Base-by-base conservation (phyloP, 768 basidiomycete genomes). In the Leccinum boreale region DNA sequence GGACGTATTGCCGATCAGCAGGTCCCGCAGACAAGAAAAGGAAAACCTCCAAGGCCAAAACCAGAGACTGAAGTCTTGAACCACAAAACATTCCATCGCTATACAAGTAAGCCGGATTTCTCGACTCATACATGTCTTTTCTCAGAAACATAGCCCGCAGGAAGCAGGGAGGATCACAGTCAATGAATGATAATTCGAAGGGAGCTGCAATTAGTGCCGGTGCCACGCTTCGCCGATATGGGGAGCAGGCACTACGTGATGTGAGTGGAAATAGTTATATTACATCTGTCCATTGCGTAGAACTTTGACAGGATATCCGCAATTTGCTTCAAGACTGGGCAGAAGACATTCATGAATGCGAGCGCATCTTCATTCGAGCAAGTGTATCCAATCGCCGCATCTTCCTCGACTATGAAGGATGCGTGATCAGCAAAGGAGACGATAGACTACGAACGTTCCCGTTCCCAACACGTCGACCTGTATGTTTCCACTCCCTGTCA, bases 21-120 rank as follows among this genome's bases (percentile, higher is more conserved):
- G 53, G 65, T 72, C 53, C 70, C 77, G 59, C 72, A 73, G 58
- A 71, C 75, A 66, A 64, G 77, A 71, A 84, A 78, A 62, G 80
- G 80, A 67, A 89, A 84, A 57, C 77, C 72, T 15, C 87, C 83
- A 65, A 84, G 80, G 58, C 82, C 87, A 19, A 90, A 84, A 70
- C 80, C 87, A 3, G 91, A 94, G 55, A 85, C 83, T 0, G 93
- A 94, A 67, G 82, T 98, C 1, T 62, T 99, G 44, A 78, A 79
- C 62, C 92, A 94, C 67, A 99, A 98, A 74, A 98, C 97, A 2
- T 98, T 98, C 71, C 97, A 98, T 73, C 87, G 97, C 1, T 99
- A 99, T 71, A 99, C 97, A 0, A 98, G 95, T 97, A 62, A 64
- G 92, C 81, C 14, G 3, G 14, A 4, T 21, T 47, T 3, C 39